Evolutionary conservation across 139 green algal species (phyloP), one percentile per base, ranked within the genome.

Genomic region (Deuterostichococcus epilithicus): DNA sequence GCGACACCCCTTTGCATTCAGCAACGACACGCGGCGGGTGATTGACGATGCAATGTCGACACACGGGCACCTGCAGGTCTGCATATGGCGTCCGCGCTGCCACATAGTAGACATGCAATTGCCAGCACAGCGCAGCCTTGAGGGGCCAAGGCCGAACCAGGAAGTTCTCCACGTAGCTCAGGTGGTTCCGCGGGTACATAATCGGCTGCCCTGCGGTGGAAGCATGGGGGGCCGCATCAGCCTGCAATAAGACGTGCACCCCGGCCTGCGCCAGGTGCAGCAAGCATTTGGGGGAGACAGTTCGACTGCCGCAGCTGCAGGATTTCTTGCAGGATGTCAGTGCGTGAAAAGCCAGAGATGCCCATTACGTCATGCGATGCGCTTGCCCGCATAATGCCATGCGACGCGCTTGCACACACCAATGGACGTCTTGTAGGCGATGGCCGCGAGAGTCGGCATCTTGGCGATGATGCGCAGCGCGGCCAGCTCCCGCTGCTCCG

Each of bases 391-490:
- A 71, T n/a, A n/a, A 71, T 71, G 3, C 2, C 6, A 35, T 60
- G 69, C 44, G 2, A 58, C 26, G 37, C 10, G 70, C 35, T 0
- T 10, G 70, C 70, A 70, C n/a, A 1, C 69, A 79, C 78, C 80
- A 34, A 84, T 80, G 37, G 82, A 71, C 5, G 80, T 87, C 47
- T 89, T 90, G 86, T 91, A 93, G 0, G 89, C 84, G 42, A 91
- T 88, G 34, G 90, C 89, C 0, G 89, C 89, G 47, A 94, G 74
- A 22, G 86, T 93, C 3, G 87, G 85, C 86, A 93, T 90, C 74
- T 94, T 93, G 42, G 82, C 79, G 30, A 94, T 93, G 18, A 93
- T 67, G 38, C 86, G 81, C 42, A 87, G 76, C 65, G 77, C 86
- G 3, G 85, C 79, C 47, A 70, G 68, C 72, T 87, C 38, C 37